These are phyloP conservation scores for Acephala macrosclerotiorum DNA, from an alignment of 2,329 filamentous ascomycete genomes.

Conservation along the genomic window DNA sequence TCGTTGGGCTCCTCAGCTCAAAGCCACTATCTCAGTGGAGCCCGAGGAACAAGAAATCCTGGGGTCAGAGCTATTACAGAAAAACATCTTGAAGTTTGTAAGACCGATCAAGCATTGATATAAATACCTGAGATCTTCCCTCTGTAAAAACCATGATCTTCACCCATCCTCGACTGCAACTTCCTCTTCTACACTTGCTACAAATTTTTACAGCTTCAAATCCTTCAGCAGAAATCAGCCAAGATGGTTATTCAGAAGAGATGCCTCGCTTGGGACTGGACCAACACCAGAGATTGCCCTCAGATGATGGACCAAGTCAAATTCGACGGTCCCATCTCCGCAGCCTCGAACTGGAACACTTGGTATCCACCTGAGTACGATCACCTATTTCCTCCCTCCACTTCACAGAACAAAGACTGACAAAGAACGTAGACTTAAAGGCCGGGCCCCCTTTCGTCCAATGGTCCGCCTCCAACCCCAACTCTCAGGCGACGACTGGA, in stretches of 20 bases:
- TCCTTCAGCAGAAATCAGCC: not conserved
- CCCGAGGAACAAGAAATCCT: no score
- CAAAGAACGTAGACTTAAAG: constrained; percentile 7
- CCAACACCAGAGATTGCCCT: constrained; percentile 18
- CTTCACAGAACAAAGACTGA: no score
- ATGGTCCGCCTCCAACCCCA: constrained; percentile 12
- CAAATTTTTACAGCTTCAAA: no score
- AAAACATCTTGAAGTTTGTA: no score
- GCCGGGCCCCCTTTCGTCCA: constrained; percentile 17
- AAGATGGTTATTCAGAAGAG: constrained; percentile 22
- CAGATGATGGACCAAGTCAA: constrained; percentile 15
- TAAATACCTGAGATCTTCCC: no score
- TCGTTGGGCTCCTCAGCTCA: no score
- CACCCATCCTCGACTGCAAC: no score
- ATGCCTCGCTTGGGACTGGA: constrained; percentile 26
- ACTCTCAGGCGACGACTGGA: constrained; percentile 19
- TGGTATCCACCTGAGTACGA: constrained; percentile 19
- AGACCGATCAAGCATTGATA: no score
- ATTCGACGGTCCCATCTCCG: constrained; percentile 17
- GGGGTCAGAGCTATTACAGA: no score
- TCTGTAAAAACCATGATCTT: no score
- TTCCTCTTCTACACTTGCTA: no score
- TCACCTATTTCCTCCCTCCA: not conserved
- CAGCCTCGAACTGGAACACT: constrained; percentile 24
- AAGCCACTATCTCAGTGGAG: no score